Evolutionary conservation across 805 yeast genomes (phyloP).

Genomic region (Nematodospora valgi): DNA sequence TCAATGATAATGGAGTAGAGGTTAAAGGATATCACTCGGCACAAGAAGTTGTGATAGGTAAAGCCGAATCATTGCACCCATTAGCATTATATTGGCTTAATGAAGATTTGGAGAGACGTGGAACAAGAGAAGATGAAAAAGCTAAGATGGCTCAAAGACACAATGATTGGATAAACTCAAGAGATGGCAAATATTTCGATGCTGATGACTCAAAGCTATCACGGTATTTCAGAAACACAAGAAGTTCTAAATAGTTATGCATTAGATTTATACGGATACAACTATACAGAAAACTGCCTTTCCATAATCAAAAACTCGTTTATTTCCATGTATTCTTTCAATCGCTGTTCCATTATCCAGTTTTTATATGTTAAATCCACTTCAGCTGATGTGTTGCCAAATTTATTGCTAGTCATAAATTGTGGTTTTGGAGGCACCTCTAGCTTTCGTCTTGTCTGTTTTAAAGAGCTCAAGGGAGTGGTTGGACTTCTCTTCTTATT

Average conservation of each 20-base stretch:
- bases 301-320: slow-evolving; percentile 31
- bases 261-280: slow-evolving; percentile 1
- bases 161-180: slow-evolving; percentile 53
- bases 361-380: slow-evolving; percentile 25
- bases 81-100: slow-evolving; percentile 66
- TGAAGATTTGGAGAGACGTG: slow-evolving; percentile 51
- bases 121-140: slow-evolving; percentile 47
- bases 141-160: slow-evolving; percentile 38
- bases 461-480: slow-evolving; percentile 1
- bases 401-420: neutral
- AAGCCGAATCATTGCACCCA: slow-evolving; percentile 63
- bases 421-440: neutral
- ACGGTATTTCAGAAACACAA: slow-evolving; percentile 50
- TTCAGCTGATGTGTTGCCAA: slow-evolving; percentile 3
- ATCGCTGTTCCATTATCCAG: slow-evolving; percentile 26
- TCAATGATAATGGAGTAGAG: slow-evolving; percentile 8
- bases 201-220: slow-evolving; percentile 43
- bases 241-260: slow-evolving; percentile 26
- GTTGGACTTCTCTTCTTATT: slow-evolving; percentile 5
- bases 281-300: slow-evolving; percentile 14
- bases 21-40: slow-evolving; percentile 8
- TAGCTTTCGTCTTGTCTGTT: slow-evolving; percentile 1
- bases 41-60: slow-evolving; percentile 31
- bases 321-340: slow-evolving; percentile 21
- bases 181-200: slow-evolving; percentile 40